phyloP scores from a whole-genome alignment of 2,329 filamentous ascomycete genomes.

The Chaetomiaceae sp. region DNA sequence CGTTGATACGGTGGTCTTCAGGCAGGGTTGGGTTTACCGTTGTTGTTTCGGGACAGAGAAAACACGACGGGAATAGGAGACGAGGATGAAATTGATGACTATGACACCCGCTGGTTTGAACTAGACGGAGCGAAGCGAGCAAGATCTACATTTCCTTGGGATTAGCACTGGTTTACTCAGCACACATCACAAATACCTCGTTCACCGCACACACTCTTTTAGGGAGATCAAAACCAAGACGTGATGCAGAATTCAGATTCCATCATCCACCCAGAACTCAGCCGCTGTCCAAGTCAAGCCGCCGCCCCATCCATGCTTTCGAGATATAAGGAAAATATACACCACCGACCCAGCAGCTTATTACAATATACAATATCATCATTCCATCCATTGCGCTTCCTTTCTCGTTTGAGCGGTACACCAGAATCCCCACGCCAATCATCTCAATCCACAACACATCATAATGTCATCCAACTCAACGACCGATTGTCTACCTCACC shows the following conservation, averaged over 20 bases:
- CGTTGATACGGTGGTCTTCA: too few relatives aligned
- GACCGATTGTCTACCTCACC: constrained; percentile 16
- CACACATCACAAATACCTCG: neutral
- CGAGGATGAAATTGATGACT: too few relatives aligned
- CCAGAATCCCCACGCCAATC: neutral
- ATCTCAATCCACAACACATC: neutral
- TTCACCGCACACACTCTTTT: neutral
- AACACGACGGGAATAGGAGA: too few relatives aligned
- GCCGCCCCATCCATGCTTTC: neutral
- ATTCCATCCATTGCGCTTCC: neutral
- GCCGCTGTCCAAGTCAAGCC: neutral
- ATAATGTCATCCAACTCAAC: neutral
- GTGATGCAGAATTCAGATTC: neutral
- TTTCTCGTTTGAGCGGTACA: neutral
- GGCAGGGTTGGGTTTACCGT: too few relatives aligned
- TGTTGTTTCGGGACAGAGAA: too few relatives aligned
- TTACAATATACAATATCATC: constrained; percentile 14
- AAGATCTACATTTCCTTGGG: too few relatives aligned
- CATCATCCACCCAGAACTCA: neutral
- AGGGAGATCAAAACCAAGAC: neutral
- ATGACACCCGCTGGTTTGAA: too few relatives aligned
- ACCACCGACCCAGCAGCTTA: constrained; percentile 3
- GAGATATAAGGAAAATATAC: neutral
- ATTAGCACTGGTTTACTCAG: too few relatives aligned
- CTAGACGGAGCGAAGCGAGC: too few relatives aligned